These are phyloP conservation scores for Auxenochlorella pyrenoidosa DNA, from an alignment of 139 green algal genomes.

Conservation along the genomic window DNA sequence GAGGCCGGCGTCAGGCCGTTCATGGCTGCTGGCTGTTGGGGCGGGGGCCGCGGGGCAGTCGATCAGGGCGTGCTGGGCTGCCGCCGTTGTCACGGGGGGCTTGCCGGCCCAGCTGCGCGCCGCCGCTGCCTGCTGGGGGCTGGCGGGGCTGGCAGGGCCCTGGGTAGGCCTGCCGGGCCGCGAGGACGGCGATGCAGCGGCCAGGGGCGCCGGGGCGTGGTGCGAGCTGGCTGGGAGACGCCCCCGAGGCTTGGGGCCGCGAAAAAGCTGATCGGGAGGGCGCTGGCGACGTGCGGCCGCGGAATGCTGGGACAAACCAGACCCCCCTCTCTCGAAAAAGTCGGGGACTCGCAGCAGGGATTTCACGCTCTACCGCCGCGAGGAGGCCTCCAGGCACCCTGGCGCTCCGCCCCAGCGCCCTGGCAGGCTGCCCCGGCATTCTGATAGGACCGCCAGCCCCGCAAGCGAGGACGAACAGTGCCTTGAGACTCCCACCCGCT, in stretches of 20 bases:
- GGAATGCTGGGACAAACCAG: no score
- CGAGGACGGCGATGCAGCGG: not conserved
- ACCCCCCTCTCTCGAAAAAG: no score
- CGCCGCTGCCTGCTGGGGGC: not conserved
- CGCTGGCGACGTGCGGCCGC: no score
- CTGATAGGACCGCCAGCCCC: no score
- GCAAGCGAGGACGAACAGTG: no score
- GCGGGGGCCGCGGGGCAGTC: not conserved
- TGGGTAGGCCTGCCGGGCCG: not conserved
- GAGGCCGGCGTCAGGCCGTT: slow-evolving; percentile 13
- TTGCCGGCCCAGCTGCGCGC: not conserved
- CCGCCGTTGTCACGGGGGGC: not conserved
- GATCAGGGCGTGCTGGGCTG: not conserved
- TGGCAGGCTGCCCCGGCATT: no score
- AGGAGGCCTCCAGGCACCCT: no score
- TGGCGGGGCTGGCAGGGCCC: not conserved
- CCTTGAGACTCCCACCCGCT: no score
- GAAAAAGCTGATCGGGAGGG: not conserved
- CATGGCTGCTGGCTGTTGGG: not conserved
- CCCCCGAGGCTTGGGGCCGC: not conserved
- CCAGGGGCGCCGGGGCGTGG: not conserved
- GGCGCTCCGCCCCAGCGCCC: no score
- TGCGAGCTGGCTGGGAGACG: not conserved
- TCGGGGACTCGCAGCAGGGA: no score
- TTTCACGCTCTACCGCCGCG: no score